These are phyloP conservation scores for Xylaria digitata DNA, from an alignment of 2,329 filamentous ascomycete genomes.

Conservation along the genomic window DNA sequence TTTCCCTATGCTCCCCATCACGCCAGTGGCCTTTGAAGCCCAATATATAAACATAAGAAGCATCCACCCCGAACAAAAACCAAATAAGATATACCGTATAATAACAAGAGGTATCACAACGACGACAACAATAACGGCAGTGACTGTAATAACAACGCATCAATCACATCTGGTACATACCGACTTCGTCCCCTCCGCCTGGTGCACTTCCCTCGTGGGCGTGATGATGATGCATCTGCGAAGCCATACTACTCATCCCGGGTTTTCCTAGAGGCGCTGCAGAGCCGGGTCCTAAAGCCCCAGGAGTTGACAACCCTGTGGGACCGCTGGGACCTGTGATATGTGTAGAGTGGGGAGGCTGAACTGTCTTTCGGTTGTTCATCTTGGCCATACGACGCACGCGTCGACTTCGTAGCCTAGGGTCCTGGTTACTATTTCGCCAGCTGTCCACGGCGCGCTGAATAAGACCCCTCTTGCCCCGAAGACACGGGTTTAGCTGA, in stretches of 20 bases:
- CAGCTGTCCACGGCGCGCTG: slow-evolving; percentile 98
- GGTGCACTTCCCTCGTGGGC: slow-evolving; percentile 75
- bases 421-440: slow-evolving; percentile 98
- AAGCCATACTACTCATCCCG: slow-evolving; percentile 73
- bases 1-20: slow-evolving; percentile 54
- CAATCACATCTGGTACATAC: slow-evolving; percentile 97
- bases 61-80: slow-evolving; percentile 47
- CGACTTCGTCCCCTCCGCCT: slow-evolving; percentile 84
- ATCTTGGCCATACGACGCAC: slow-evolving; percentile 97
- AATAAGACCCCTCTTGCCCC: slow-evolving; percentile 94
- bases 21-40: slow-evolving; percentile 51
- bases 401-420: slow-evolving; percentile 86
- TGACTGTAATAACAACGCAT: slow-evolving; percentile 57
- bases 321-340: slow-evolving; percentile 76
- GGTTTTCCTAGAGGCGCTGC: slow-evolving; percentile 71
- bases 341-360: slow-evolving; percentile 68
- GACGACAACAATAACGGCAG: slow-evolving; percentile 48
- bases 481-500: slow-evolving; percentile 88
- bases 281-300: slow-evolving; percentile 69
- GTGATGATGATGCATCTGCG: slow-evolving; percentile 79
- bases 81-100: slow-evolving; percentile 50
- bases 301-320: slow-evolving; percentile 71
- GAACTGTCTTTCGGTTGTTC: slow-evolving; percentile 82
- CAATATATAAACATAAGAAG: slow-evolving; percentile 52
- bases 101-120: slow-evolving; percentile 53